Conservation (phyloP, 306 rosid species). For the Fagus sylvatica region DNA sequence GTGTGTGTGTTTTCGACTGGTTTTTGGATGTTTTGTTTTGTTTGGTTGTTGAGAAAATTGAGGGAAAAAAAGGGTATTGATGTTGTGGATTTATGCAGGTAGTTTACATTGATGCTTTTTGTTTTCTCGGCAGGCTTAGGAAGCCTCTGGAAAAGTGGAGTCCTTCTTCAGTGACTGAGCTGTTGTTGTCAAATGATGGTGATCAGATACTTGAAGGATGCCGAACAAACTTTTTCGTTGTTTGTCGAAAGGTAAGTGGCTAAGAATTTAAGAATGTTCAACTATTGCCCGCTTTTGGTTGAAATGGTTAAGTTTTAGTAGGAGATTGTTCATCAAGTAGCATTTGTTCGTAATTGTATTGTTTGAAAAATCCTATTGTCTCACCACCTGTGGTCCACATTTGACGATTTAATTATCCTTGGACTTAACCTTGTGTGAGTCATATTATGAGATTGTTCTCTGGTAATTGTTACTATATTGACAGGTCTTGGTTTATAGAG, state of each 20-base stretch:
- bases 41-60: neutral
- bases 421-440: neutral
- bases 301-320: neutral
- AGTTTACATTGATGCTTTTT: constrained; percentile 13
- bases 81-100: neutral
- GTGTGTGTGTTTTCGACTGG: constrained; percentile 18
- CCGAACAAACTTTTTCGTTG: constrained; percentile 74
- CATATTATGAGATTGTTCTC: neutral
- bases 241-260: constrained; percentile 64
- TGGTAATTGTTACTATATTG: neutral
- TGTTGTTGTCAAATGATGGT: constrained; percentile 78
- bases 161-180: constrained; percentile 80
- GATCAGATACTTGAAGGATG: constrained; percentile 86
- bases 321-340: neutral
- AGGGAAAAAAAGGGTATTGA: constrained; percentile 2
- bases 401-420: neutral
- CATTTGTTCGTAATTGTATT: neutral
- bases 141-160: constrained; percentile 75
- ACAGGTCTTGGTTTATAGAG: neutral
- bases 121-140: constrained; percentile 57
- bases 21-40: neutral
- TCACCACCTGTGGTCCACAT: neutral
- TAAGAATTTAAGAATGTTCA: constrained; percentile 4
- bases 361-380: too few species aligned
- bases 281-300: neutral